A percentile compares a stretch with the other conserved stretches of the same genome.
phyloP scores from a whole-genome alignment of 345 rosid species.

The Eucalyptus caleyi region DNA sequence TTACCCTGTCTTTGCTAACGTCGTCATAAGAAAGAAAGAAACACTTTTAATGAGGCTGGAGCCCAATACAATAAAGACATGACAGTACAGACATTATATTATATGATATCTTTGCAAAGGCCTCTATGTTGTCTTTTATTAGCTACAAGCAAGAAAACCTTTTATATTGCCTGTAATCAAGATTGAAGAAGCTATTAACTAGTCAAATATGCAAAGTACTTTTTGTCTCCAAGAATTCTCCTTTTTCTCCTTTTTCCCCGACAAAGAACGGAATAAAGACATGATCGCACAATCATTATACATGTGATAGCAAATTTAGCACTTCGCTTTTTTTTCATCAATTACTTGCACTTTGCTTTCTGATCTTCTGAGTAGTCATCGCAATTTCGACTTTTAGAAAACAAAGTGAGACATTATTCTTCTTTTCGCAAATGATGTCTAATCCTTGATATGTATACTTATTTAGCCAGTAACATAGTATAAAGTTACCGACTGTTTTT shows the following conservation, averaged over 20 bases:
- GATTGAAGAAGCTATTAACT: neutral
- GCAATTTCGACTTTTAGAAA: too few relatives aligned
- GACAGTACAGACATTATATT: neutral
- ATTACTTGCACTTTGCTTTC: too few relatives aligned
- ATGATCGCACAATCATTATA: neutral
- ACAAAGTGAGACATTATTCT: too few relatives aligned
- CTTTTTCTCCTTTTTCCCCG: neutral
- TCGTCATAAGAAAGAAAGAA: neutral
- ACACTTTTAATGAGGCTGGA: neutral
- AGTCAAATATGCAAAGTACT: neutral
- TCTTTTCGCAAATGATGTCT: too few relatives aligned
- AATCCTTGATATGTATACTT: too few relatives aligned
- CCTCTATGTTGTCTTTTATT: neutral
- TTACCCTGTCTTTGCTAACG: neutral
- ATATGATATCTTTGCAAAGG: neutral
- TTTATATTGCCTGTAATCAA: neutral
- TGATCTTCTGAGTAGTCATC: too few relatives aligned
- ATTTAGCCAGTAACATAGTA: too few relatives aligned
- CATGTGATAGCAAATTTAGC: neutral
- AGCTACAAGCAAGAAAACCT: neutral
- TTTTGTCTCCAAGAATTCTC: neutral
- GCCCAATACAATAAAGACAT: neutral
- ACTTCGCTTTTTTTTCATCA: too few relatives aligned
- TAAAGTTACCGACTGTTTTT: fast-evolving
- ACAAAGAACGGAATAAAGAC: neutral